These are phyloP conservation scores for Phialophora macrospora DNA, from an alignment of 2,329 filamentous ascomycete genomes.

Conservation along the genomic window DNA sequence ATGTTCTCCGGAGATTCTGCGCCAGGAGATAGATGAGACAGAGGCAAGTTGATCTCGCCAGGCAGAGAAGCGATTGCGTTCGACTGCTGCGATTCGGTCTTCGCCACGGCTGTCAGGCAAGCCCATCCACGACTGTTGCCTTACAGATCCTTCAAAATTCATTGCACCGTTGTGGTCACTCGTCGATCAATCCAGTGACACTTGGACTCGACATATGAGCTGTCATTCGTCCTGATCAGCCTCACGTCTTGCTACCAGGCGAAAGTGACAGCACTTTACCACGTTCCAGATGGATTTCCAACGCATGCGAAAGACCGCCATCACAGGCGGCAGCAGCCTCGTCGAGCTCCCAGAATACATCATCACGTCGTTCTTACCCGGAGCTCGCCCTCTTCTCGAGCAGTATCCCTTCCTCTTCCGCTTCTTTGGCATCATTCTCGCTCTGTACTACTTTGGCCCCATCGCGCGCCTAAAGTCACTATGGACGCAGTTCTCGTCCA, in stretches of 20 bases:
- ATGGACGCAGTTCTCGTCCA: conserved; percentile 35
- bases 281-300: conserved; percentile 30
- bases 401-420: conserved; percentile 37
- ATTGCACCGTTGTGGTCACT: conserved; percentile 1
- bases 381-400: conserved; percentile 36
- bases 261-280: background rate
- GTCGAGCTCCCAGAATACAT: conserved; percentile 37
- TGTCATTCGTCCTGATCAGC: conserved; percentile 1
- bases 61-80: background rate
- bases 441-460: conserved; percentile 39
- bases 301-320: conserved; percentile 24
- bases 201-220: conserved; percentile 17
- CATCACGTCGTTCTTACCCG: conserved; percentile 37
- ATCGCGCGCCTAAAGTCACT: conserved; percentile 34
- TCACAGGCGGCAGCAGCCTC: conserved; percentile 27
- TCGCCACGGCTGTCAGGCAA: background rate
- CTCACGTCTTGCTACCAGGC: background rate
- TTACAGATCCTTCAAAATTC: conserved; percentile 16
- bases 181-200: conserved; percentile 16
- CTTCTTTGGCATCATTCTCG: conserved; percentile 37
- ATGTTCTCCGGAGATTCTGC: background rate
- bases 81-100: background rate
- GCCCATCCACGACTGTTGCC: conserved; percentile 11
- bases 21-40: background rate
- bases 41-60: background rate